Percentiles rank a stretch among this genome's conserved stretches.
phyloP scores from a whole-genome alignment of 2,329 filamentous ascomycete genomes.

The Diaporthe sp. region DNA sequence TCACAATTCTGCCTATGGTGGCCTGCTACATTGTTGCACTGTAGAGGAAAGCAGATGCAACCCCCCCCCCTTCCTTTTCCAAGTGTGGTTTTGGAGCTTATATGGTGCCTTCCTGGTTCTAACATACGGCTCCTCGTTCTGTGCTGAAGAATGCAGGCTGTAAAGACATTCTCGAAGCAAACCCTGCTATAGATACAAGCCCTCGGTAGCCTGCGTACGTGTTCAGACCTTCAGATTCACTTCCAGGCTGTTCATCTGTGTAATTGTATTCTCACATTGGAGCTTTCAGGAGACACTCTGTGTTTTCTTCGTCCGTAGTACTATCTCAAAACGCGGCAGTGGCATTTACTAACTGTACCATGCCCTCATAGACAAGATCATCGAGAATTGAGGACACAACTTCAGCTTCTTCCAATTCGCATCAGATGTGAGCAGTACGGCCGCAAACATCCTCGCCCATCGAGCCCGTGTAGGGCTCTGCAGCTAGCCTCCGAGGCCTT shows the following conservation, averaged over 20 bases:
- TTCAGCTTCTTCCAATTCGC: not conserved
- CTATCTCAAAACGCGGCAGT: not conserved
- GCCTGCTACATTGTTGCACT: not conserved
- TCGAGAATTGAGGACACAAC: not conserved
- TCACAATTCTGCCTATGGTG: not conserved
- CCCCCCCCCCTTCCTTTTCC: too few relatives aligned
- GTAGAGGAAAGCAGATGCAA: too few relatives aligned
- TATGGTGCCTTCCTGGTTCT: not conserved
- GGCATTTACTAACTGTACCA: not conserved
- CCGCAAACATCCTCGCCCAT: not conserved
- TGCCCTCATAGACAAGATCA: not conserved
- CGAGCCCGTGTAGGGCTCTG: not conserved
- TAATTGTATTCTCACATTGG: not conserved
- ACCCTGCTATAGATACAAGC: not conserved
- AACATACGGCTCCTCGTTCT: not conserved
- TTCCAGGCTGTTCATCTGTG: not conserved
- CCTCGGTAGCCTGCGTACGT: not conserved
- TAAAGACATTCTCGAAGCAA: not conserved
- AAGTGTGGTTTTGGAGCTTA: too few relatives aligned
- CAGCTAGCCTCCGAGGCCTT: not conserved
- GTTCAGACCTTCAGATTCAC: not conserved
- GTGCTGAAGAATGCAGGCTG: not conserved
- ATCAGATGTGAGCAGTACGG: not conserved
- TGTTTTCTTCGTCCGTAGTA: not conserved
- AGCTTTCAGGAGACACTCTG: not conserved